Conservation (phyloP, 192 early-diverging fungal genomes). For the Chytriomyces hyalinus region DNA sequence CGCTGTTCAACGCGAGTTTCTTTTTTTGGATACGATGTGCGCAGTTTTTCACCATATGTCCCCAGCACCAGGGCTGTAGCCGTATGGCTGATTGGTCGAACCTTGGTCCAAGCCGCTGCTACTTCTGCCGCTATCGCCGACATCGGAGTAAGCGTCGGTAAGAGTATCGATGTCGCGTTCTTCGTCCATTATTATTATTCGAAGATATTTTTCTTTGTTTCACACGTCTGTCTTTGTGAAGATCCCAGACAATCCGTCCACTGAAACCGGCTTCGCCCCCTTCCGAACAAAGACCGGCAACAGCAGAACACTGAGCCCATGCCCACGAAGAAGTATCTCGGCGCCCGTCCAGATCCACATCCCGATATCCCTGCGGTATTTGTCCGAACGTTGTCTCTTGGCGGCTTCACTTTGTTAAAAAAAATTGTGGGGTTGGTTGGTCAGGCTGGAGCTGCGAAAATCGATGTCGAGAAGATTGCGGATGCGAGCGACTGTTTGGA, state of each 20-base stretch:
- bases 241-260: too few species aligned
- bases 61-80: too few species aligned
- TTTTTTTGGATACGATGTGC: too few species aligned
- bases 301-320: background rate
- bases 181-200: background rate
- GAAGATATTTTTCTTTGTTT: too few species aligned
- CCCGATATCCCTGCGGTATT: conserved; percentile 39
- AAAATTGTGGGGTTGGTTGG: background rate
- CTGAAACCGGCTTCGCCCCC: too few species aligned
- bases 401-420: background rate
- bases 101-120: too few species aligned
- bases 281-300: background rate
- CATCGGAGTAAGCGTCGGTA: background rate
- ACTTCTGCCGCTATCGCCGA: background rate
- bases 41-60: too few species aligned
- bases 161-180: conserved; percentile 12
- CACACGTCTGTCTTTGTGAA: too few species aligned
- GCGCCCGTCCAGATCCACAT: conserved; percentile 31
- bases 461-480: background rate
- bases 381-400: background rate
- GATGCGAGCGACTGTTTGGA: conserved; percentile 35
- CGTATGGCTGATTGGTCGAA: too few species aligned
- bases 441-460: background rate
- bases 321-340: conserved; percentile 29
- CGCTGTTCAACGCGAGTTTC: too few species aligned